Percentiles rank a stretch among this genome's conserved stretches.
phyloP scores from a whole-genome alignment of 768 basidiomycete genomes.

The Candolleomyces efflorescens region DNA sequence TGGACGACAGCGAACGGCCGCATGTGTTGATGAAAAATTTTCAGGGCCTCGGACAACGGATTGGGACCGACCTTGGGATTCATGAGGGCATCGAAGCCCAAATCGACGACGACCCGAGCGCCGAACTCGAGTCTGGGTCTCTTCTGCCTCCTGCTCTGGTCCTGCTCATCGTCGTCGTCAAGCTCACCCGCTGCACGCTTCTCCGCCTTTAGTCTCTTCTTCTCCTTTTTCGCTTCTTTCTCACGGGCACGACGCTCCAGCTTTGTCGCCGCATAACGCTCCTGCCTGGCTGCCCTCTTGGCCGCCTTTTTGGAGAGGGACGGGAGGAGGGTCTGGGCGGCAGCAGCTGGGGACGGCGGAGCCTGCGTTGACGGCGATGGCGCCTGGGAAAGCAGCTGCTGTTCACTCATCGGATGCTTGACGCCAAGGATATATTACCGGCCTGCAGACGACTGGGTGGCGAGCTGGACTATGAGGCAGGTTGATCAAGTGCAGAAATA shows the following conservation, averaged over 20 bases:
- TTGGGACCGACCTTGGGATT: conserved; percentile 72
- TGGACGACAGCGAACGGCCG: conserved; percentile 5
- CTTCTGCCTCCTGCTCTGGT: conserved; percentile 36
- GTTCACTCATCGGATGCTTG: conserved; percentile 5
- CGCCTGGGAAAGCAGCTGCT: background rate
- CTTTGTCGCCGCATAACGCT: conserved; percentile 61
- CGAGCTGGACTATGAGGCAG: background rate
- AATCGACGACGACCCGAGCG: conserved; percentile 76
- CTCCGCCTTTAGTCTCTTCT: conserved; percentile 56
- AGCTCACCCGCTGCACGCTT: conserved; percentile 65
- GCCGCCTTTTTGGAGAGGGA: conserved; percentile 73
- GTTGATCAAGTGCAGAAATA: conserved; percentile 7
- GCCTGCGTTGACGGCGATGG: background rate
- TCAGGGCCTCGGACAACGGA: background rate
- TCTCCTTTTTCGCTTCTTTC: conserved; percentile 72
- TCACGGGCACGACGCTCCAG: conserved; percentile 72
- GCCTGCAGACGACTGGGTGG: background rate
- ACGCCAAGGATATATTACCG: background rate
- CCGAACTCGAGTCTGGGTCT: conserved; percentile 42
- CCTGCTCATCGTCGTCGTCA: conserved; percentile 37
- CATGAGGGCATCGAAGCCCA: conserved; percentile 94
- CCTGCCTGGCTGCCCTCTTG: conserved; percentile 72
- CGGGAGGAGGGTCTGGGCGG: conserved; percentile 13
- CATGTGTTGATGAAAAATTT: conserved; percentile 11
- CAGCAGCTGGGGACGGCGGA: conserved; percentile 7